Base-by-base conservation (phyloP, 1,284 basidiomycete species). In the Trichosporon faecale region DNA sequence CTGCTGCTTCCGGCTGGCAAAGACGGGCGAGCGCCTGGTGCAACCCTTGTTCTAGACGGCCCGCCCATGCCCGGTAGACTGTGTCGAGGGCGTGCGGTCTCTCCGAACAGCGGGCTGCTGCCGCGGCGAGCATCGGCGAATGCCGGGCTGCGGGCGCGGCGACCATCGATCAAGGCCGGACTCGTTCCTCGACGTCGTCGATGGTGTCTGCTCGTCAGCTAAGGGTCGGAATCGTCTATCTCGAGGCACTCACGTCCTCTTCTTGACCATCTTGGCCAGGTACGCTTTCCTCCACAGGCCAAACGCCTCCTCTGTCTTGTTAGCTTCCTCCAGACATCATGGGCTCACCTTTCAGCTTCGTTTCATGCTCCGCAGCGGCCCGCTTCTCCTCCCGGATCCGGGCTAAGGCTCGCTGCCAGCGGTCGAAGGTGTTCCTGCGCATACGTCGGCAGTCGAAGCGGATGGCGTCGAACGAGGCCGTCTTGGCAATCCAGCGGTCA, bases 401-500 rank as follows among this genome's bases (percentile, higher is more conserved):
- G 21, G 27, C 46, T 6, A 72, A 52, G 11, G 75, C 75, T 7
- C 40, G 52, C 21, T 27, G 66, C 74, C 71, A 74, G 12, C 61
- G 40, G 33, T 70, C 70, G 5, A 69, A 73, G 4, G 68, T 60
- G n/a, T 68, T 37, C 2, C 60, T 29, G 21, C 67, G 68, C 6
- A 75, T 44, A 1, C 72, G 72, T 40, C 69, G 70, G 8, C 70
- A 66, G 64, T 72, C 68, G 57, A 70, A 71, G 64, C 68, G 71
- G 9, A 73, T 67, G 2, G 72, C 68, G 7, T 61, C 57, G 12
- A 79, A 67, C 29, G 79, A 77, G 37, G 70, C 71, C 3, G 78
- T 76, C 33, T 57, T 66, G 8, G 71, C 78, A 27, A 76, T 77
- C 81, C 80, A 82, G 33, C 64, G 75, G 70, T 83, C 81, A 70